These are phyloP conservation scores for Erysiphe neolycopersici DNA, from an alignment of 2,329 filamentous ascomycete genomes.

Conservation along the genomic window DNA sequence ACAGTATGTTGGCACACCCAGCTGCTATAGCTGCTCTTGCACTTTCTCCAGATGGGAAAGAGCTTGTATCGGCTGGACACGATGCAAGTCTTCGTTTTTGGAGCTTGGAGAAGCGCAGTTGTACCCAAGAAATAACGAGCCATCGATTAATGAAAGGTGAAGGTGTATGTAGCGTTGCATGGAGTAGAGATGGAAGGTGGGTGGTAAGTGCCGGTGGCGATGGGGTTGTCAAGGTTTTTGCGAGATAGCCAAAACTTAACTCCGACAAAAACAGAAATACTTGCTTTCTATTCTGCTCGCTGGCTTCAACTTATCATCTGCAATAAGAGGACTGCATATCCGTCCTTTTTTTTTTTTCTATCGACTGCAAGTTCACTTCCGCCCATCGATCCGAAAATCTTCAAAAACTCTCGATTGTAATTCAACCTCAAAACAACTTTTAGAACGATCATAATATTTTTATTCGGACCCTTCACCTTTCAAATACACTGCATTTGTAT, in stretches of 20 bases:
- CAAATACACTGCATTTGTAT: too few species aligned
- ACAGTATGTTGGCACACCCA: conserved; percentile 93
- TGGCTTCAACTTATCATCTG: too few species aligned
- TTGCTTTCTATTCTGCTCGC: too few species aligned
- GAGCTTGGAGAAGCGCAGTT: conserved; percentile 84
- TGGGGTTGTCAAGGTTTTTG: conserved; percentile 80
- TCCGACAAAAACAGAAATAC: not conserved
- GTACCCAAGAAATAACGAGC: conserved; percentile 81
- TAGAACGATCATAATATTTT: too few species aligned
- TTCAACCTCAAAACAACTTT: too few species aligned
- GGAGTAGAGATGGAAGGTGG: conserved; percentile 86
- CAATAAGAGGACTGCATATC: too few species aligned
- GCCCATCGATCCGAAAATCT: too few species aligned
- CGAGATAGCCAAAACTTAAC: not conserved
- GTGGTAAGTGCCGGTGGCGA: conserved; percentile 89
- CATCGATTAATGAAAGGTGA: conserved; percentile 90
- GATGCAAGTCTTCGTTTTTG: conserved; percentile 92
- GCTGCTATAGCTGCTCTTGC: conserved; percentile 78
- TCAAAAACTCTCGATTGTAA: too few species aligned
- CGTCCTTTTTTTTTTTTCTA: too few species aligned
- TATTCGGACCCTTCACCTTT: too few species aligned
- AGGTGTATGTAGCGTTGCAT: conserved; percentile 78
- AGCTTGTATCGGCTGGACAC: conserved; percentile 87
- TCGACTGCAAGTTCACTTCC: too few species aligned
- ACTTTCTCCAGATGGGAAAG: conserved; percentile 73